Base-by-base conservation (phyloP, 1,139 yeast species). In the Kodamaea plutei region DNA sequence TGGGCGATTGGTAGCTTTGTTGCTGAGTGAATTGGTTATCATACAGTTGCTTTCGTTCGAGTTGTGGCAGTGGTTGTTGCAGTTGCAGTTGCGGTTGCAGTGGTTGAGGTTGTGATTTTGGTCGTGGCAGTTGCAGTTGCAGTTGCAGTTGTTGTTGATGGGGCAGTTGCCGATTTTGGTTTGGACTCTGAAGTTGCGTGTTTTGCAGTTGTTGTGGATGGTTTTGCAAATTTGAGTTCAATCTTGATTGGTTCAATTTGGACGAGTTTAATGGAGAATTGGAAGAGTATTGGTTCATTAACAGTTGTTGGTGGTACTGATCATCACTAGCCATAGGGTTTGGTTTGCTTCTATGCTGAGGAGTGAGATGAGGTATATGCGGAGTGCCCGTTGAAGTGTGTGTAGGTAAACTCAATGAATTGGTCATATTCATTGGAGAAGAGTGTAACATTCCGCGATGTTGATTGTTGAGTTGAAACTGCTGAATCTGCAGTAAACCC, bases 391-490 rank as follows among this genome's bases (percentile, higher is more conserved):
- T 21, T 11, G 23, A n/a, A n/a, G n/a, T 13, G 12, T 21, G 23
- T n/a, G 23, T 11, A 10, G 23, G 23, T 21, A 21, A 21, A 21
- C 13, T 21, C 23, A 15, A 25, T 10, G 20, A 13, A 10, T n/a
- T 14, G 2, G 27, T n/a, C 11, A 15, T 25, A 15, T 25, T 25
- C 20, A 25, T 16, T n/a, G n/a, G n/a, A n/a, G 27, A 25, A 6
- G 27, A 25, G 10, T 25, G 19, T 16, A 25, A 15, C 11, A 25
- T 8, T 15, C 27, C 27, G 10, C 13, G 31, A n/a, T 26, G 40
- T 19, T 37, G 38, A n/a, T 29, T 37, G 12, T 31, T 39, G 7
- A 36, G 43, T n/a, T 39, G 47, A 15, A 34, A 44, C 10, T 40
- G 50, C 9, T 25, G 45, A 10, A n/a, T n/a, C n/a, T n/a, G n/a